These are phyloP conservation scores for Chiua virens DNA, from an alignment of 768 basidiomycete species.

Conservation along the genomic window DNA sequence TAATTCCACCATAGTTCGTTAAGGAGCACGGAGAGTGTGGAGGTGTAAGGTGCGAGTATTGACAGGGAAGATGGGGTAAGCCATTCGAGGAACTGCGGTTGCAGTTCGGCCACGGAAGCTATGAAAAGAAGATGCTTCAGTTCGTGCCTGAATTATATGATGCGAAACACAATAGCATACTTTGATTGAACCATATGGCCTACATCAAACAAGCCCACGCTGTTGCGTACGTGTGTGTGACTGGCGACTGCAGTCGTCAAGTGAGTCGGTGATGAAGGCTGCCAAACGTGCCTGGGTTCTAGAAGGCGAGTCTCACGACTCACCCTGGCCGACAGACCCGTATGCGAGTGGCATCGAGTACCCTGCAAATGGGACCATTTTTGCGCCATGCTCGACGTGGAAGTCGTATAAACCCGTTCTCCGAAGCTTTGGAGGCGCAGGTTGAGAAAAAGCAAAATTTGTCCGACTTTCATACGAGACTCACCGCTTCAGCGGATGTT, in stretches of 20 bases:
- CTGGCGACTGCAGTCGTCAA: slow-evolving; percentile 62
- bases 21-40: slow-evolving; percentile 85
- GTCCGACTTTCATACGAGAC: not conserved
- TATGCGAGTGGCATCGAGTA: slow-evolving; percentile 93
- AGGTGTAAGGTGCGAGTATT: slow-evolving; percentile 66
- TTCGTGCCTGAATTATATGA: not conserved
- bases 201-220: slow-evolving; percentile 91
- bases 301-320: slow-evolving; percentile 17
- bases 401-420: slow-evolving; percentile 88
- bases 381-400: slow-evolving; percentile 78
- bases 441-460: not conserved
- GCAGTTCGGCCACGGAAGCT: slow-evolving; percentile 83
- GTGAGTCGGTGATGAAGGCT: slow-evolving; percentile 9
- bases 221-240: slow-evolving; percentile 83
- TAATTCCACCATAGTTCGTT: slow-evolving; percentile 91
- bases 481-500: slow-evolving; percentile 20
- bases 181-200: slow-evolving; percentile 97
- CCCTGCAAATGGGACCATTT: slow-evolving; percentile 97
- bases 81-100: slow-evolving; percentile 81
- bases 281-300: not conserved
- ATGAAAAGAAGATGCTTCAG: not conserved
- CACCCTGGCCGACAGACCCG: slow-evolving; percentile 77
- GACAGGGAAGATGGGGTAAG: slow-evolving; percentile 83
- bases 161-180: slow-evolving; percentile 41
- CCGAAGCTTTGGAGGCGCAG: slow-evolving; percentile 35